phyloP scores from a whole-genome alignment of 2,329 filamentous ascomycete species.

The Aspergillus sp. region DNA sequence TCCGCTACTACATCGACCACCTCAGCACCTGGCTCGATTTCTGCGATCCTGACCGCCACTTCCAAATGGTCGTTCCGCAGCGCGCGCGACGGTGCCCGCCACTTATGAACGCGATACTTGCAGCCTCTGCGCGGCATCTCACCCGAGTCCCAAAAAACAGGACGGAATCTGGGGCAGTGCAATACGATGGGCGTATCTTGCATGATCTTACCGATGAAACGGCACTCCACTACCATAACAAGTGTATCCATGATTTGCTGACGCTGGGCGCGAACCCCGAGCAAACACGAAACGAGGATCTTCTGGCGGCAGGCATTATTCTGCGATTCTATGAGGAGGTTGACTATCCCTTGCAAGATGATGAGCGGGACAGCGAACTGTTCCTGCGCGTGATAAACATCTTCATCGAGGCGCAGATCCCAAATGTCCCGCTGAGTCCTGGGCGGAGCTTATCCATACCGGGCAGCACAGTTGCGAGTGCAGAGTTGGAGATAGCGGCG shows the following conservation, averaged over 20 bases:
- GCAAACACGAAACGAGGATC: constrained; percentile 16
- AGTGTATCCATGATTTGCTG: constrained; percentile 45
- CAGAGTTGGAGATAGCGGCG: not conserved
- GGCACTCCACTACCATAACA: constrained; percentile 45
- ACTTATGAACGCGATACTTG: constrained; percentile 42
- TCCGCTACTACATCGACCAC: not conserved
- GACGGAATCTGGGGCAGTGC: not conserved
- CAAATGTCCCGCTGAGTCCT: not conserved
- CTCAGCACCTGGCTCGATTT: constrained; percentile 45
- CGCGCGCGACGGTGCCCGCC: constrained; percentile 45
- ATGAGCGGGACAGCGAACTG: constrained; percentile 26
- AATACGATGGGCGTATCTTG: constrained; percentile 22
- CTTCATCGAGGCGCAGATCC: constrained; percentile 28
- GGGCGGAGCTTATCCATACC: not conserved
- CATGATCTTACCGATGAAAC: constrained; percentile 34
- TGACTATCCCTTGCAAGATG: constrained; percentile 24
- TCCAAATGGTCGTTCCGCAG: constrained; percentile 45
- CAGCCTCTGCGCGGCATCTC: constrained; percentile 43
- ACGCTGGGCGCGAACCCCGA: constrained; percentile 24
- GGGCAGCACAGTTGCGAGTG: not conserved
- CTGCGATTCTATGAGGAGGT: constrained; percentile 51
- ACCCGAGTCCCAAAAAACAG: constrained; percentile 12
- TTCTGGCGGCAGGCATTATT: constrained; percentile 48
- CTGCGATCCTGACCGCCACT: constrained; percentile 46
- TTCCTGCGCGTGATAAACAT: constrained; percentile 31